These are phyloP conservation scores for Ogataea henricii DNA, from an alignment of 805 yeast species.

Conservation along the genomic window DNA sequence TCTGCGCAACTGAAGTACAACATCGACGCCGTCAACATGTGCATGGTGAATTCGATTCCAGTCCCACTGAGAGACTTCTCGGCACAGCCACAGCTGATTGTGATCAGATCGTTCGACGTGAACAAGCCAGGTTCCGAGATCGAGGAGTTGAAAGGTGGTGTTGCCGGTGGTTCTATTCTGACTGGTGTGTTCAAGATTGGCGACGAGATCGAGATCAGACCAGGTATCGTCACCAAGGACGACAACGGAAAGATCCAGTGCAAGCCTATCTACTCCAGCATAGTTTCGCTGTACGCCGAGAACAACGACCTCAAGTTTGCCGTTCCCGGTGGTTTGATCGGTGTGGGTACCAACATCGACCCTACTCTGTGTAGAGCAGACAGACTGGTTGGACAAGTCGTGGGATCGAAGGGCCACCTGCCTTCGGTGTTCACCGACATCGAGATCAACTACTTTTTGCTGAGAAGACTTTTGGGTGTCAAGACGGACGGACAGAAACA, in stretches of 20 bases:
- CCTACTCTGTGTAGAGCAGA: constrained; percentile 99
- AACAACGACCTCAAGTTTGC: constrained; percentile 97
- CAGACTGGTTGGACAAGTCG: constrained; percentile 98
- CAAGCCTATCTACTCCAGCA: constrained; percentile 92
- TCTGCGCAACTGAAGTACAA: constrained; percentile 98
- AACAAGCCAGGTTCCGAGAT: constrained; percentile 99
- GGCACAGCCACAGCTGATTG: constrained; percentile 93
- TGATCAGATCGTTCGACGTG: constrained; percentile 97
- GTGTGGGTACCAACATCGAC: constrained; percentile 99
- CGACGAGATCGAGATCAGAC: constrained; percentile 98
- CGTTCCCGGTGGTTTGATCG: constrained; percentile 99
- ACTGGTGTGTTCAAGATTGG: constrained; percentile 97
- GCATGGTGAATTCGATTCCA: constrained; percentile 92
- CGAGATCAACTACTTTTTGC: constrained; percentile 93
- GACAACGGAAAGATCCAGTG: constrained; percentile 87
- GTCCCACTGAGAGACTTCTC: constrained; percentile 94
- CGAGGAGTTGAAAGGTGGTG: constrained; percentile 98
- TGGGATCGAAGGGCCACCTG: constrained; percentile 94
- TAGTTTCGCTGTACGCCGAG: constrained; percentile 94
- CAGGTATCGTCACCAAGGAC: constrained; percentile 97
- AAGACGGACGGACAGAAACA: constrained; percentile 97
- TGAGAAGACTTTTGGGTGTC: constrained; percentile 97
- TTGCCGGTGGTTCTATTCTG: constrained; percentile 98
- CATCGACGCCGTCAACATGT: constrained; percentile 97
- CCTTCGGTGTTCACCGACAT: constrained; percentile 97